Evolutionary conservation across 2,329 filamentous ascomycete species (phyloP), one percentile per base, ranked within the genome.

Genomic region (Parafenestella ontariensis): DNA sequence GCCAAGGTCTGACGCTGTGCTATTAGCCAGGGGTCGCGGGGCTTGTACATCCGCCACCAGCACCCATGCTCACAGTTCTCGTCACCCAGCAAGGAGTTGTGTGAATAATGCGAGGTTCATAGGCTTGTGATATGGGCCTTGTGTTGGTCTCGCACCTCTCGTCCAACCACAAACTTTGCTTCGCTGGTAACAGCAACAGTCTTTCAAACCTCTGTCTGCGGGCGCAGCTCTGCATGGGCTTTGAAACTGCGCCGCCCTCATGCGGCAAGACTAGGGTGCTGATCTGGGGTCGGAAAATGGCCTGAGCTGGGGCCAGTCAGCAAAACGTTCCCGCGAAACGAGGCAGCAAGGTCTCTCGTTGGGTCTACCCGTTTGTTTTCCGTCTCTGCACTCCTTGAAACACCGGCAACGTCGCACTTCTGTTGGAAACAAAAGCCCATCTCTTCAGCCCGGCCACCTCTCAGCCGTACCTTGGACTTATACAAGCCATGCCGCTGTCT

Each of bases 341-440:
- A 67, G 58, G 62, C 55, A 49, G 51, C 57, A 65, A 50, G 65
- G 64, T 49, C 55, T 52, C 54, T 54, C 52, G 59, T 68, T 68
- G 62, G 64, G 62, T 48, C 52, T 48, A 44, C 31, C 47, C 49
- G 57, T 68, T 62, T 58, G 53, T 56, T 65, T 56, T 54, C 56
- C 49, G 45, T 34, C 26, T 40, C 54, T 58, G 39, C 55, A 40
- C 61, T 56, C 65, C 62, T 66, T 70, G 66, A 71, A 69, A 70
- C 69, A 46, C 45, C 53, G 31, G 49, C 59, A 50, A 56, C 64
- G 62, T 69, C 66, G 68, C 69, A 70, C 62, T 52, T 62, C 42
- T 64, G 60, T 60, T 52, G 51, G 57, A 62, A 64, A 62, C 61
- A 54, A 57, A 56, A 43, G 47, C 41, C 40, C 41, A 34, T 39